Evolutionary conservation across 305 asterid species (phyloP), one percentile per base, ranked within the genome.

Genomic region (Galium porrigens): DNA sequence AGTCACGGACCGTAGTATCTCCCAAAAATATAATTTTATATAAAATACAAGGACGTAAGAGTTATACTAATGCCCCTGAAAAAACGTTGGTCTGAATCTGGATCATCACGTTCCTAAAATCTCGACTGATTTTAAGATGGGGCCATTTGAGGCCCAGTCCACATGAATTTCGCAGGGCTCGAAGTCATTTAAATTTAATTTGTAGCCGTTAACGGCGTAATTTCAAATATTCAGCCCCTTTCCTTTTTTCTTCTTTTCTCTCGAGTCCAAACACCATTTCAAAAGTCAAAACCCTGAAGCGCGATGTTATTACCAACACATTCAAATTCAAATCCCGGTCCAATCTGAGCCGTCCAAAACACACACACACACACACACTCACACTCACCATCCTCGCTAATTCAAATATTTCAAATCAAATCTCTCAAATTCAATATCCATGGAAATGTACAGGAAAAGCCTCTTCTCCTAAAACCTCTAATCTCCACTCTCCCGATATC

Each of bases 281-380:
- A 65, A 74, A 74, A 51, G 39, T 74, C 78, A 65, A 74, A 74
- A 51, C 49, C 68, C 64, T 49, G 20, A 73, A 64, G 68, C 78
- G 78, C 70, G 65, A 30, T 42, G 18, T 22, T 36, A 25, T 27
- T 46, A 49, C 46, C 36, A 14, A 63, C 29, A 0, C 34, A 11
- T 49, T 11, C 64, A 52, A 58, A 58, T 74, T 74, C 78, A 64
- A 73, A 69, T 68, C 56, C 17, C 33, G 1, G 54, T 46, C 60
- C 20, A 62, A 67, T 44, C 62, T 64, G 44, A 64, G 14, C 68
- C 65, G 33, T 61, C 61, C 65, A 54, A 58, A 14, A 1, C 20
- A n/a, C 25, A 46, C 34, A 18, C 32, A 10, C 65, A 29, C 22
- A 3, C 33, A 1, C 37, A 15, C 25, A 46, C 34, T 11, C 32